A percentile compares a stretch with the other conserved stretches of the same genome.
Evolutionary conservation across 2,329 filamentous ascomycete genomes (phyloP).

Genomic region (Aureobasidium mangrovei): DNA sequence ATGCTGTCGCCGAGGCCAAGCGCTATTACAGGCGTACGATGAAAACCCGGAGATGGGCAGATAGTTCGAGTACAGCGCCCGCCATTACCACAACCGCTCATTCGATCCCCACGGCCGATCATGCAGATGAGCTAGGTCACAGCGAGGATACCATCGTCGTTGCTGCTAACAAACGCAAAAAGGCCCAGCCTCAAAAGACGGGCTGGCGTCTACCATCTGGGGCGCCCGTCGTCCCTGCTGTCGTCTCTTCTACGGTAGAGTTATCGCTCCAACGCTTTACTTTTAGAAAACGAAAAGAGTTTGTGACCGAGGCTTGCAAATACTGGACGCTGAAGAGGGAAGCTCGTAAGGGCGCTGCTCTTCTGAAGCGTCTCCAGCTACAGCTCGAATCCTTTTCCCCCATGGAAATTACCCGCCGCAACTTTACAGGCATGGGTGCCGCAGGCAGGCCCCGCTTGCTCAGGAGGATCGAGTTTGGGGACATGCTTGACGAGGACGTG

Average conservation of each 20-base stretch:
- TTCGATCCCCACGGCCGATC: conserved; percentile 36
- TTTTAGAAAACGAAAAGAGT: conserved; percentile 83
- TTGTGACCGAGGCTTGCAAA: conserved; percentile 82
- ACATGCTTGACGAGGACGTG: conserved; percentile 66
- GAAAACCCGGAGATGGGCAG: conserved; percentile 83
- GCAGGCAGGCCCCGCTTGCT: conserved; percentile 68
- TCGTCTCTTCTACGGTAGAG: conserved; percentile 79
- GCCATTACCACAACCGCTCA: conserved; percentile 57
- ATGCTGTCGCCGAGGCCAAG: conserved; percentile 72
- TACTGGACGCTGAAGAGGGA: conserved; percentile 98
- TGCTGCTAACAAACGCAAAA: conserved; percentile 52
- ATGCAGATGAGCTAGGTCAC: conserved; percentile 33
- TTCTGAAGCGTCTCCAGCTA: conserved; percentile 85
- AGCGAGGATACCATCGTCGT: conserved; percentile 43
- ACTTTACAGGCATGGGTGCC: conserved; percentile 91
- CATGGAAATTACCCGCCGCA: conserved; percentile 90
- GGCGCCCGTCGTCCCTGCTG: conserved; percentile 84
- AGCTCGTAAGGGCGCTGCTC: conserved; percentile 77
- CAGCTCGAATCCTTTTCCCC: conserved; percentile 96
- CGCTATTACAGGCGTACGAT: conserved; percentile 85
- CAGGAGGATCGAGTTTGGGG: conserved; percentile 80
- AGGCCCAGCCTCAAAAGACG: conserved; percentile 49
- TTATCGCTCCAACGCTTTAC: conserved; percentile 73
- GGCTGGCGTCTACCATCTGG: conserved; percentile 91
- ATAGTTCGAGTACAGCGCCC: conserved; percentile 75